These are phyloP conservation scores for Plasmodium cynomolgi DNA, from an alignment of 169 alveolate species.

Conservation along the genomic window DNA sequence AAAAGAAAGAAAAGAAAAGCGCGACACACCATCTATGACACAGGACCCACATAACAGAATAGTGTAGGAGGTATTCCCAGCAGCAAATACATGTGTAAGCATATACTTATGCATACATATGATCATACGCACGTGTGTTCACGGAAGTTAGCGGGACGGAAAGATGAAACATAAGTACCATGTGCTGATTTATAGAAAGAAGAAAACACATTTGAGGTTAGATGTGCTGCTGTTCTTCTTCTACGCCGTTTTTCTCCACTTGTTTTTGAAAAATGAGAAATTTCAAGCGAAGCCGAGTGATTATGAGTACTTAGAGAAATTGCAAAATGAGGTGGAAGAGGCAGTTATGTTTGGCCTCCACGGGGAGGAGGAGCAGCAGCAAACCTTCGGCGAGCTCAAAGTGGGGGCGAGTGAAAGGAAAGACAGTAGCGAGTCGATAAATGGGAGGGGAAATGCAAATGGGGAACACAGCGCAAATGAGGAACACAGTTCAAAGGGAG, in stretches of 20 bases:
- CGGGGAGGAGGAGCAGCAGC: background rate
- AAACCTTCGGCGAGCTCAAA: background rate
- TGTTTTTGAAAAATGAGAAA: conserved; percentile 49
- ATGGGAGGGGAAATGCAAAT: background rate
- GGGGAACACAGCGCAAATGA: background rate
- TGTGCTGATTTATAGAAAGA: conserved; percentile 33
- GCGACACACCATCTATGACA: background rate
- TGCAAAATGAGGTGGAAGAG: background rate
- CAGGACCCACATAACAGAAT: background rate
- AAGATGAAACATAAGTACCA: conserved; percentile 65
- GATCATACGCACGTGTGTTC: background rate
- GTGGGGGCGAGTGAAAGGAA: background rate
- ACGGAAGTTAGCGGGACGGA: background rate
- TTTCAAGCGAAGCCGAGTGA: conserved; percentile 57
- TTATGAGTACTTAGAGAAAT: conserved; percentile 42
- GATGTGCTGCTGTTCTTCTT: conserved; percentile 67
- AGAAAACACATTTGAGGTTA: conserved; percentile 28
- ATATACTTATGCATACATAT: background rate
- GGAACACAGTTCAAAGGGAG: background rate
- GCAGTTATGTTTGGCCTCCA: background rate
- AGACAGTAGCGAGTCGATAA: background rate
- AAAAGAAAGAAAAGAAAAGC: background rate
- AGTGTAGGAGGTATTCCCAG: background rate
- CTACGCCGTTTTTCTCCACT: conserved; percentile 24
- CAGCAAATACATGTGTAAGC: background rate